Percentiles rank a stretch among this genome's conserved stretches.
phyloP scores from a whole-genome alignment of 2,329 filamentous ascomycete species.

The Paecilomyces variotii region DNA sequence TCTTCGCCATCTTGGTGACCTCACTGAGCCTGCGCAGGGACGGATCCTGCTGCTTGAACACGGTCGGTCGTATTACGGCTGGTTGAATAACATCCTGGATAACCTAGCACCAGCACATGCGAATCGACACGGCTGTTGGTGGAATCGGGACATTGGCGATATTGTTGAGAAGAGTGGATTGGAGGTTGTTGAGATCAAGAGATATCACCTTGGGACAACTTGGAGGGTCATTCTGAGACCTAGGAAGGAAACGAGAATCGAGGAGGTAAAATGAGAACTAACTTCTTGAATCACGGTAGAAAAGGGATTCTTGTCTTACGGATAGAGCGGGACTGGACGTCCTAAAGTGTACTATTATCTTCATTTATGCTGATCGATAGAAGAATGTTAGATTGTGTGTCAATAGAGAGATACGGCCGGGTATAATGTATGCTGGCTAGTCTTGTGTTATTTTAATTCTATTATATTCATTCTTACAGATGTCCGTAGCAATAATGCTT shows the following conservation, averaged over 20 bases:
- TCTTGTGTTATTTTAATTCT: too few species aligned
- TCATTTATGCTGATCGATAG: too few species aligned
- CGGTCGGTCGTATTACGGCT: conserved; percentile 39
- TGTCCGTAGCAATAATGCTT: too few species aligned
- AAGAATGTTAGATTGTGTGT: too few species aligned
- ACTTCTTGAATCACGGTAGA: neutral
- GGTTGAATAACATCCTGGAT: conserved; percentile 41
- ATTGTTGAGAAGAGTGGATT: conserved; percentile 41
- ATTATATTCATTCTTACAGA: too few species aligned
- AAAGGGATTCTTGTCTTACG: neutral
- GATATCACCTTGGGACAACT: conserved; percentile 43
- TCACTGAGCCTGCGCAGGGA: conserved; percentile 32
- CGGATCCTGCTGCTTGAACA: conserved; percentile 43
- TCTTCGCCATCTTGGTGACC: conserved; percentile 32
- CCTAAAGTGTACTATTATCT: neutral
- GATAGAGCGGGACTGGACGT: neutral
- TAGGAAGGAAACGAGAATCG: conserved; percentile 3
- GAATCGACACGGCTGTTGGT: conserved; percentile 45
- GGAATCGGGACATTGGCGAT: conserved; percentile 43
- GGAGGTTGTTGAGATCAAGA: conserved; percentile 38
- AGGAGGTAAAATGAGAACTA: neutral
- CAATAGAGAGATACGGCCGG: too few species aligned
- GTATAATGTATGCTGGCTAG: too few species aligned
- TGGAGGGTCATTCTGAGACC: conserved; percentile 37
- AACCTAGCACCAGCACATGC: conserved; percentile 41